Evolutionary conservation across 2,329 filamentous ascomycete genomes (phyloP).

Genomic region (Mollisiaceae sp.): DNA sequence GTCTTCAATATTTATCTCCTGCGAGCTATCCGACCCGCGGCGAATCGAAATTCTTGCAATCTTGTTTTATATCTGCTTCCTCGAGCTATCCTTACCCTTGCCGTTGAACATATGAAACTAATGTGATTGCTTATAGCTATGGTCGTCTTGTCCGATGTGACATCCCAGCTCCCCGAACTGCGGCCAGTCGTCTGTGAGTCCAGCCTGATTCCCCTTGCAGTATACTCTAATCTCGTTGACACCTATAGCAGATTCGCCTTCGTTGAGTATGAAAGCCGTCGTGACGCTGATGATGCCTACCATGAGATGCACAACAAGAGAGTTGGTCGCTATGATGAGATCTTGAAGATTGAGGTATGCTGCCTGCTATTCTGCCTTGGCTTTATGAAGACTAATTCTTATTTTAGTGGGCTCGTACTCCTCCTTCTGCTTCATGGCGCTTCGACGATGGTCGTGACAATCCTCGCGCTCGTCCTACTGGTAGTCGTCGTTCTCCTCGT

Average conservation of each 20-base stretch:
- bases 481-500: conserved; percentile 63
- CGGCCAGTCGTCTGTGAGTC: conserved; percentile 92
- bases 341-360: conserved; percentile 94
- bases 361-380: neutral
- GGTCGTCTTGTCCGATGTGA: conserved; percentile 97
- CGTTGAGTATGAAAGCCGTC: conserved; percentile 97
- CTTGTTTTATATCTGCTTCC: conserved; percentile 36
- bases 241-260: conserved; percentile 79
- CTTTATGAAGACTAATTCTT: conserved; percentile 13
- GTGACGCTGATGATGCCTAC: conserved; percentile 98
- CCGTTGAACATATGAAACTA: conserved; percentile 31
- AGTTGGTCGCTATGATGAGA: conserved; percentile 84
- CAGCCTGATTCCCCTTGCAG: conserved; percentile 29
- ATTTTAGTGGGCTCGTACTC: conserved; percentile 93
- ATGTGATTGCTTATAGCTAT: conserved; percentile 66
- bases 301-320: conserved; percentile 99
- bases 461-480: conserved; percentile 46
- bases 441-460: conserved; percentile 91
- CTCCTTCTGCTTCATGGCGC: conserved; percentile 96
- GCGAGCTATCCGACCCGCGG: conserved; percentile 34
- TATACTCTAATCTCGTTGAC: conserved; percentile 43
- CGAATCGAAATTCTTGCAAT: conserved; percentile 37
- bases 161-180: conserved; percentile 93
- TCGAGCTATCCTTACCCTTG: conserved; percentile 30
- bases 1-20: conserved; percentile 38